These are phyloP conservation scores for Trichoderma gamsii DNA, from an alignment of 495 filamentous ascomycete genomes.

Conservation along the genomic window DNA sequence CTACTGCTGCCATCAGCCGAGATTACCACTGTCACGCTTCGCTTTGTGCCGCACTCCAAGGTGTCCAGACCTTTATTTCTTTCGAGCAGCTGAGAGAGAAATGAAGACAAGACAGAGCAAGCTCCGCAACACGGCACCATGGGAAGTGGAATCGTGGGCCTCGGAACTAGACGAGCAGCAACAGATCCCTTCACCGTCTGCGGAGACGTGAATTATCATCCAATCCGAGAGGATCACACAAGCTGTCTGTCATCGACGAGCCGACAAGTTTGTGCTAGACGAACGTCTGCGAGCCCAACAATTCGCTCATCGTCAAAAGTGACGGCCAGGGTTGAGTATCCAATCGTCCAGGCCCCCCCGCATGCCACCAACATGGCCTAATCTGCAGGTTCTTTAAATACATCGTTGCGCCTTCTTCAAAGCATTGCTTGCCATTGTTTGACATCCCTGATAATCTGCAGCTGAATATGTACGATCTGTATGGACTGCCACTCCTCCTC, in stretches of 20 bases:
- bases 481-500: background rate
- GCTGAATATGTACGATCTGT: background rate
- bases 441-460: background rate
- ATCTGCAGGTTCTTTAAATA: background rate
- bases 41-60: background rate
- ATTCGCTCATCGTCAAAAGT: background rate
- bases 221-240: background rate
- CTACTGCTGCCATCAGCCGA: background rate
- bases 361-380: background rate
- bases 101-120: too few relatives aligned
- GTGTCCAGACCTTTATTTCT: background rate
- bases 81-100: too few relatives aligned
- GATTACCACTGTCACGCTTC: constrained; percentile 8
- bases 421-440: background rate
- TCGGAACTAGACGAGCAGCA: background rate
- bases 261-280: background rate
- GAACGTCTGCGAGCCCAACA: background rate
- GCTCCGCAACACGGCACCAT: too few relatives aligned
- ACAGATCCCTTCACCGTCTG: background rate
- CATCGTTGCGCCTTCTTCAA: background rate
- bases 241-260: background rate
- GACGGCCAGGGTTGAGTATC: background rate
- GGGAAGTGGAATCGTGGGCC: background rate
- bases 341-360: background rate
- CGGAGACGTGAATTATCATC: background rate